These are phyloP conservation scores for Lactarius deliciosus DNA, from an alignment of 768 basidiomycete genomes.

Conservation along the genomic window DNA sequence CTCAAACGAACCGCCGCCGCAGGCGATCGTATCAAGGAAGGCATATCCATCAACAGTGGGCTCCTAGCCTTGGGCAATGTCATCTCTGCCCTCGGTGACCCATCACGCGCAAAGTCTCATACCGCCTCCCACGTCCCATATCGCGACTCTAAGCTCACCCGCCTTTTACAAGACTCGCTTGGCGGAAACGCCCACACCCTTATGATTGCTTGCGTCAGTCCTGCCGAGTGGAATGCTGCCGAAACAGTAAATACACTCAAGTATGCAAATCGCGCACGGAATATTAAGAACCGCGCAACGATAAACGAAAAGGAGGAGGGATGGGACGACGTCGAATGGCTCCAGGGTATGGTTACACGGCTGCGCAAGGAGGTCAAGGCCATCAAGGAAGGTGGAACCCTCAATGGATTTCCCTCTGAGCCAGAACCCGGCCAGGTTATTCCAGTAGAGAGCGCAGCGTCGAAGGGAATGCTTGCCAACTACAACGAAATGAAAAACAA, in stretches of 20 bases:
- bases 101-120: constrained; percentile 78
- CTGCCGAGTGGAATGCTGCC: constrained; percentile 90
- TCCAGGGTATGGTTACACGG: constrained; percentile 82
- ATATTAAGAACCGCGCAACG: constrained; percentile 93
- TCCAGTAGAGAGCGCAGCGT: constrained; percentile 43
- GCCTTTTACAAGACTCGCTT: constrained; percentile 92
- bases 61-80: constrained; percentile 96
- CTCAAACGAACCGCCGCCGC: constrained; percentile 95
- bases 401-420: constrained; percentile 28
- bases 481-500: constrained; percentile 83
- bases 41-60: constrained; percentile 98
- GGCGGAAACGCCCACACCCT: constrained; percentile 97
- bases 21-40: constrained; percentile 96
- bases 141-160: constrained; percentile 97
- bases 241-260: constrained; percentile 96
- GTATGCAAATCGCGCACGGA: constrained; percentile 95
- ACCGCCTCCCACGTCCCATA: constrained; percentile 92
- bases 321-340: constrained; percentile 98
- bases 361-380: constrained; percentile 83
- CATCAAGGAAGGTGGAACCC: constrained; percentile 65
- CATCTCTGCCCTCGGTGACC: constrained; percentile 96
- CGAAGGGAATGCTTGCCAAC: constrained; percentile 75
- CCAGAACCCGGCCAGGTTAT: constrained; percentile 3
- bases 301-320: constrained; percentile 95
- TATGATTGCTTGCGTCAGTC: constrained; percentile 98